A percentile compares a stretch with the other conserved stretches of the same genome.
Conservation (phyloP, 2,329 filamentous ascomycete species). For the Exophiala dermatitidis region DNA sequence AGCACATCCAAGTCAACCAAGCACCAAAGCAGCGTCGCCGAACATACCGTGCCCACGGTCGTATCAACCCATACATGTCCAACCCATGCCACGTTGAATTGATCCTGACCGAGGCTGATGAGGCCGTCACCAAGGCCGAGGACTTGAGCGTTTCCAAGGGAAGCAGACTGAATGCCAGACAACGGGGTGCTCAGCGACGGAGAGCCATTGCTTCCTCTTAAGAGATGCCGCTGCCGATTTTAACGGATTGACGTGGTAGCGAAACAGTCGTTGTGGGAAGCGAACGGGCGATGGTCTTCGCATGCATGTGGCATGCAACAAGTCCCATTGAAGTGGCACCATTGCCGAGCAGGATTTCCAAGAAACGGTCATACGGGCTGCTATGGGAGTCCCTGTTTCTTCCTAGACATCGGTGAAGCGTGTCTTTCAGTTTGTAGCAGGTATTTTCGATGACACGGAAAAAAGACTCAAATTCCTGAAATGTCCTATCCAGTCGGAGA, state of each 20-base stretch:
- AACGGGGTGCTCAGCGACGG: constrained; percentile 67
- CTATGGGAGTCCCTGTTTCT: background rate
- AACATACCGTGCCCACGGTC: constrained; percentile 99
- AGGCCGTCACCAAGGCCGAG: constrained; percentile 87
- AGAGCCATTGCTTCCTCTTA: constrained; percentile 50
- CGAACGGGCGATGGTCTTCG: background rate
- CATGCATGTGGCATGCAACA: background rate
- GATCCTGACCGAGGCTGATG: constrained; percentile 96
- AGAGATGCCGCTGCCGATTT: background rate
- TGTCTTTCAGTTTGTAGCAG: background rate
- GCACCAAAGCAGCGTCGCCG: constrained; percentile 98
- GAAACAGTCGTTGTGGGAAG: background rate
- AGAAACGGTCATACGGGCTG: background rate
- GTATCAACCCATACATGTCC: constrained; percentile 99
- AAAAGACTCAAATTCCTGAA: background rate
- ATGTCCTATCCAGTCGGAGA: no score
- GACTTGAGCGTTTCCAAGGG: constrained; percentile 53
- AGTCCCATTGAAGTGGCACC: background rate
- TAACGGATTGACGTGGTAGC: constrained; percentile 1
- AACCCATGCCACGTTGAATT: constrained; percentile 99
- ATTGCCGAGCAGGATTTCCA: background rate
- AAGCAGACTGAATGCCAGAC: constrained; percentile 74
- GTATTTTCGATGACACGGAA: background rate
- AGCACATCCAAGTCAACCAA: constrained; percentile 99
- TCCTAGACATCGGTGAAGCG: background rate